Evolutionary conservation across 2,329 filamentous ascomycete species (phyloP), one percentile per base, ranked within the genome.

Genomic region (Clarireedia hainanense): DNA sequence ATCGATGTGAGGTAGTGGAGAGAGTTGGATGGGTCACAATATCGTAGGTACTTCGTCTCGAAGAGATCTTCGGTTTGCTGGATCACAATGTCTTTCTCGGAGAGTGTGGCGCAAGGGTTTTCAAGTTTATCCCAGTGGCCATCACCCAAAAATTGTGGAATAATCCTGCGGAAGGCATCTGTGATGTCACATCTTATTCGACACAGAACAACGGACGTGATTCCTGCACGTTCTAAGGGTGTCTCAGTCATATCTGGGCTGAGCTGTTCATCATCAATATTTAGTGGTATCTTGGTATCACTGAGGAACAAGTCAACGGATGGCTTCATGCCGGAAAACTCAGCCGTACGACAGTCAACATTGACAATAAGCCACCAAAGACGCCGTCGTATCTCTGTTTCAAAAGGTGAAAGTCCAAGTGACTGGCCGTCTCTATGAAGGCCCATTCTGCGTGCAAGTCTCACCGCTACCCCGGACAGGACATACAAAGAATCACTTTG

Each of bases 351-450:
- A 80, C 77, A 15, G 77, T 75, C 6, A 73, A 75, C 10, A 75
- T 75, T 34, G 40, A 82, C 68, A 23, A 85, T 74, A 58, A 83
- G 79, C 70, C 79, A 79, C 78, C 81, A 85, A 0, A 85, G 65
- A 3, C 82, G 75, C 45, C 77, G 72, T 26, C 77, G 73, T 70
- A 79, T 75, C 60, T 80, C 76, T 4, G 74, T 77, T 55, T 80
- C 76, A 57, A 77, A 77, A 0, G 75, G 75, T 10, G 70, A 67
- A 47, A 81, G 65, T 1, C 77, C 77, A 12, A 83, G 72, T 15
- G 70, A 69, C 15, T 71, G 73, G 3, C 77, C 78, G 39, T 85
- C 60, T 20, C 56, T 50, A 43, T 60, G 55, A 47, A 61, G 56
- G 20, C 60, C 60, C 58, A 60, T 60, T 24, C 53, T 50, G 5